Evolutionary conservation across 306 rosid species (phyloP).

Genomic region (Echinosophora koreensis): DNA sequence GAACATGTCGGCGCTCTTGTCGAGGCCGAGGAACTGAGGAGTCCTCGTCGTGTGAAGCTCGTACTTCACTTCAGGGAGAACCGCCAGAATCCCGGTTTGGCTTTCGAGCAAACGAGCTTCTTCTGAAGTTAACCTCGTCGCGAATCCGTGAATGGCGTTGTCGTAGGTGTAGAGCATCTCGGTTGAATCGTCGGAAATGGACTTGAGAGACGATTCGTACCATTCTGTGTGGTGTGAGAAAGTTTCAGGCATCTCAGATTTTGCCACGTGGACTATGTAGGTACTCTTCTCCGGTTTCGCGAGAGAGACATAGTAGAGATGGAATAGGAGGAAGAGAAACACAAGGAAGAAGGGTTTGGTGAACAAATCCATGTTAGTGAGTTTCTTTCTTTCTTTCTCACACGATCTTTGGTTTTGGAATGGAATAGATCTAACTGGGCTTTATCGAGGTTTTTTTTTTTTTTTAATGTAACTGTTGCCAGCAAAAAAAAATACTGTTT

Average conservation of each 20-base stretch:
- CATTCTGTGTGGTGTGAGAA: conserved; percentile 77
- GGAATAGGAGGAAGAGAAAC: conserved; percentile 29
- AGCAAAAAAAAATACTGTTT: neutral
- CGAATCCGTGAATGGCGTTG: conserved; percentile 79
- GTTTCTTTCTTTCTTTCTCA: neutral
- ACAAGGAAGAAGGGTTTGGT: neutral
- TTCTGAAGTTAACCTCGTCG: conserved; percentile 69
- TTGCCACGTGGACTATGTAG: conserved; percentile 84
- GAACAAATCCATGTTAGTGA: conserved; percentile 35
- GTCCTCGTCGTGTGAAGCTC: conserved; percentile 95
- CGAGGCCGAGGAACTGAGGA: conserved; percentile 87
- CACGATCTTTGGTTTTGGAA: too few relatives aligned
- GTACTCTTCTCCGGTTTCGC: conserved; percentile 53
- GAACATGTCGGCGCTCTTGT: conserved; percentile 45
- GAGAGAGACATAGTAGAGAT: conserved; percentile 36
- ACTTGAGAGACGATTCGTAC: conserved; percentile 83
- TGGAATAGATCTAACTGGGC: too few relatives aligned
- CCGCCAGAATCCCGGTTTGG: conserved; percentile 73
- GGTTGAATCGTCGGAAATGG: conserved; percentile 63
- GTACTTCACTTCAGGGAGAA: conserved; percentile 71
- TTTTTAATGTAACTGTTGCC: conserved; percentile 11
- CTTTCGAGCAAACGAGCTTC: conserved; percentile 64
- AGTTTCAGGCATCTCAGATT: conserved; percentile 74
- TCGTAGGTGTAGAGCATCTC: conserved; percentile 83
- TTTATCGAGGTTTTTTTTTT: neutral